Evolutionary conservation across 2,329 filamentous ascomycete species (phyloP), one percentile per base, ranked within the genome.

Genomic region (Fusarium burgessii): DNA sequence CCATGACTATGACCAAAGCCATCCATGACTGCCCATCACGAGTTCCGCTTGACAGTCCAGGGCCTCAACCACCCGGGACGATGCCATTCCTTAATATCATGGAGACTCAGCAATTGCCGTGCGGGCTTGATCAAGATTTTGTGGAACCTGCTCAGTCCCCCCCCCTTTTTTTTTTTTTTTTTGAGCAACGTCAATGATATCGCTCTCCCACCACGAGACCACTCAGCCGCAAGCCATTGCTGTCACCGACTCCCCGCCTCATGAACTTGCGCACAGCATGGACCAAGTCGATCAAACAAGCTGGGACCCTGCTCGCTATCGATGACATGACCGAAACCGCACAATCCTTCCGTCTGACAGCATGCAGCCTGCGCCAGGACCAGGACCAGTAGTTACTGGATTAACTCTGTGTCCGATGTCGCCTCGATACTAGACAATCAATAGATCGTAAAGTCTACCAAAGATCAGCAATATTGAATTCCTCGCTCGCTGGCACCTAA

Each of bases 241-340:
- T 52, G 60, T 70, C 69, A 65, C 64, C 51, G 59, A 66, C 59
- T 55, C 51, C 51, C 55, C 68, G 61, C 69, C 58, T 68, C 58
- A 23, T 41, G 50, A 60, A 58, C 51, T 43, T 38, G 57, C 54
- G 41, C 50, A 38, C 57, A 66, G 69, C 69, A 66, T 72, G 50
- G 69, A 42, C 69, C 69, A 71, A 63, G 68, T 58, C 38, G 46
- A 65, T 57, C 62, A 55, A 35, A 66, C 55, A 71, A 60, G 42
- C 68, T 32, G 36, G 29, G 25, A 56, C 43, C 23, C 63, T 46
- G 58, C 64, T 32, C 46, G 29, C 38, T 36, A 47, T 42, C 42
- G 32, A 60, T 60, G 61, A 64, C 52, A 66, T 52, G 45, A 49
- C 49, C 41, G 27, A 50, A 60, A 38, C 25, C 25, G 49, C 62